A percentile compares a stretch with the other conserved stretches of the same genome.
These are phyloP conservation scores for Poa pratensis DNA, from an alignment of 176 grass and related monocot species.

Conservation along the genomic window DNA sequence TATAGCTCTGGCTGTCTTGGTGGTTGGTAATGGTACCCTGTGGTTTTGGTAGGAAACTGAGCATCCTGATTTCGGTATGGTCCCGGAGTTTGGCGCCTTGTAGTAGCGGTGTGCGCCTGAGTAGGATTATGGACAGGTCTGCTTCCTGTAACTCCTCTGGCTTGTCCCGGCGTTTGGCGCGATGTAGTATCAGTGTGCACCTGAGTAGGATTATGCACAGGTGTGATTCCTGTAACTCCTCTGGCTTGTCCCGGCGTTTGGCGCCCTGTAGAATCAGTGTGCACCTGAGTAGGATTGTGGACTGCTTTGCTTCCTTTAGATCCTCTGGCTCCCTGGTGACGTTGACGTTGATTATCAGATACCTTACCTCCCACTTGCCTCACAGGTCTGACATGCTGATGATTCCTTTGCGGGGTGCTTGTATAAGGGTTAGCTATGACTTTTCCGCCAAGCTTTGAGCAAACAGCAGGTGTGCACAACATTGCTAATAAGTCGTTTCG, in stretches of 20 bases:
- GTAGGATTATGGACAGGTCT: background rate
- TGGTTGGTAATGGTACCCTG: background rate
- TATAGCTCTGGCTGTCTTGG: slow-evolving; percentile 17
- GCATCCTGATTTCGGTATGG: background rate
- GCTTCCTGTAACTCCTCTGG: background rate
- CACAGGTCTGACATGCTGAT: slow-evolving; percentile 8
- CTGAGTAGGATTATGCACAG: background rate
- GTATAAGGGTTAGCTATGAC: slow-evolving; percentile 23
- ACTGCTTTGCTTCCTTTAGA: slow-evolving; percentile 29
- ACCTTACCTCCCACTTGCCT: background rate
- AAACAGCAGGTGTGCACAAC: slow-evolving; percentile 58
- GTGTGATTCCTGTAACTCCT: background rate
- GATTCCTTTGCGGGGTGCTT: slow-evolving; percentile 31
- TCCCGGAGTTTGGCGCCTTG: background rate
- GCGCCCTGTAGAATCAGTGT: background rate
- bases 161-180: background rate
- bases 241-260: background rate
- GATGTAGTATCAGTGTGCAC: background rate
- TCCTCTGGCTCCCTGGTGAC: background rate
- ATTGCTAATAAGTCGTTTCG: slow-evolving; percentile 53
- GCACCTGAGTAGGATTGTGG: slow-evolving; percentile 23
- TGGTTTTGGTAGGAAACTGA: background rate
- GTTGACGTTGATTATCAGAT: slow-evolving; percentile 9
- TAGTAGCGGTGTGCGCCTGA: background rate
- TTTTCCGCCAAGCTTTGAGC: slow-evolving; percentile 50